Conservation (phyloP, 192 early-diverging fungal species). For the Dispira parvispora region DNA sequence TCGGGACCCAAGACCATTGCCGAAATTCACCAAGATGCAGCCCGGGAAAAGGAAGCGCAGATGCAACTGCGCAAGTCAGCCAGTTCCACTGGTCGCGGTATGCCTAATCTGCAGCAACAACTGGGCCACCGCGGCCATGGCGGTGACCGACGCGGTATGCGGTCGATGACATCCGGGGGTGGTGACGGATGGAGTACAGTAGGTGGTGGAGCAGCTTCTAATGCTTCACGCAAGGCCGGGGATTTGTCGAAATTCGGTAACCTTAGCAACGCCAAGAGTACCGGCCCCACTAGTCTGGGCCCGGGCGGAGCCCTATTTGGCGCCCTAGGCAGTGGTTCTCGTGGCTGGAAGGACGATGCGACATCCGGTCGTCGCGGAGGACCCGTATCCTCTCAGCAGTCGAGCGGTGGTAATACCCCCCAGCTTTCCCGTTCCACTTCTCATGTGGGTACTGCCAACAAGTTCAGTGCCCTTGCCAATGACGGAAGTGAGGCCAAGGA, state of each 20-base stretch:
- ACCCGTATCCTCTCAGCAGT: slow-evolving; percentile 24
- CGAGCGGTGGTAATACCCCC: slow-evolving; percentile 24
- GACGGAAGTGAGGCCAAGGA: slow-evolving; percentile 16
- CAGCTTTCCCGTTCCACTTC: slow-evolving; percentile 25
- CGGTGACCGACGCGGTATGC: slow-evolving; percentile 22
- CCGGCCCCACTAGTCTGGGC: slow-evolving; percentile 30
- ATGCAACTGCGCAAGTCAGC: slow-evolving; percentile 46
- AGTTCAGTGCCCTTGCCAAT: slow-evolving; percentile 24
- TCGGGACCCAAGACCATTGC: slow-evolving; percentile 81
- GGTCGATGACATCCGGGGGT: slow-evolving; percentile 25
- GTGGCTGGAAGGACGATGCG: slow-evolving; percentile 31
- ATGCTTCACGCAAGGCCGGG: slow-evolving; percentile 34
- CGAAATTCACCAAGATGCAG: slow-evolving; percentile 69
- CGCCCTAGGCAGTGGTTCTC: slow-evolving; percentile 20
- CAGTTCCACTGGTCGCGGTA: slow-evolving; percentile 38
- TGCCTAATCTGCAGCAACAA: slow-evolving; percentile 45
- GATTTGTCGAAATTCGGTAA: slow-evolving; percentile 67
- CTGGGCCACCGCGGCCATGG: slow-evolving; percentile 39
- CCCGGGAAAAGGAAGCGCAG: slow-evolving; percentile 55
- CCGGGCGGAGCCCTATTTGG: slow-evolving; percentile 26
- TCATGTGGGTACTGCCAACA: slow-evolving; percentile 25
- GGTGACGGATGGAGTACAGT: slow-evolving; percentile 62
- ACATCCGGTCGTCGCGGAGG: slow-evolving; percentile 22
- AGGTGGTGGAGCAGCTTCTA: slow-evolving; percentile 23
- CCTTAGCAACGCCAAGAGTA: slow-evolving; percentile 34